These are phyloP conservation scores for Saccharomycopsis sp. DNA, from an alignment of 805 yeast species.

Conservation along the genomic window DNA sequence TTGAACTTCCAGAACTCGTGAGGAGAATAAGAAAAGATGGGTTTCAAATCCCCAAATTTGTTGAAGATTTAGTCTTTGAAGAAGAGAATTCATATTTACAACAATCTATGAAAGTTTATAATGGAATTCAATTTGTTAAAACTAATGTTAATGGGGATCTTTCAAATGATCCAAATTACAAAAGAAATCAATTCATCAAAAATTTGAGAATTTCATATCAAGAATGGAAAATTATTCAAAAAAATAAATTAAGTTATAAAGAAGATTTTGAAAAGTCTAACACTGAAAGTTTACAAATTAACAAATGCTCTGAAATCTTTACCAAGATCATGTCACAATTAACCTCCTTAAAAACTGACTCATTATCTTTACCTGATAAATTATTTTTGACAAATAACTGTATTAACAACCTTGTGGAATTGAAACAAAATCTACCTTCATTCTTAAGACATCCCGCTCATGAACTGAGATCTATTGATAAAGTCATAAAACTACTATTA, in stretches of 20 bases:
- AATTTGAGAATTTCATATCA: not conserved
- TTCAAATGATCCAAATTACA: not conserved
- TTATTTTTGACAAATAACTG: not conserved
- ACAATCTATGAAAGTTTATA: not conserved
- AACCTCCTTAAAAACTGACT: not conserved
- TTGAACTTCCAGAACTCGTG: not conserved
- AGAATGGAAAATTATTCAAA: not conserved
- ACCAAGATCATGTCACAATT: not conserved
- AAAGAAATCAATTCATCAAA: not conserved
- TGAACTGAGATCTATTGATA: too few relatives aligned
- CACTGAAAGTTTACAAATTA: not conserved
- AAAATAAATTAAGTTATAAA: not conserved
- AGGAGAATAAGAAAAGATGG: not conserved
- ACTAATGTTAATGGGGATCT: not conserved
- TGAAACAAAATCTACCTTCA: too few relatives aligned
- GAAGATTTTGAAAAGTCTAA: not conserved
- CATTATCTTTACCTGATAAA: not conserved
- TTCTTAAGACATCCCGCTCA: too few relatives aligned
- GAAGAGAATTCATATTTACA: not conserved
- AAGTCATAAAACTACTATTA: too few relatives aligned
- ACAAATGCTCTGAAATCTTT: not conserved
- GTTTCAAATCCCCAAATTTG: not conserved
- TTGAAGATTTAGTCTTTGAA: not conserved
- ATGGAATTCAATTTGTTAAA: slow-evolving; percentile 1
- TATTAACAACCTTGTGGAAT: too few relatives aligned